Base-by-base conservation (phyloP, 2,329 filamentous ascomycete genomes). In the Neodidymelliopsis sp. region DNA sequence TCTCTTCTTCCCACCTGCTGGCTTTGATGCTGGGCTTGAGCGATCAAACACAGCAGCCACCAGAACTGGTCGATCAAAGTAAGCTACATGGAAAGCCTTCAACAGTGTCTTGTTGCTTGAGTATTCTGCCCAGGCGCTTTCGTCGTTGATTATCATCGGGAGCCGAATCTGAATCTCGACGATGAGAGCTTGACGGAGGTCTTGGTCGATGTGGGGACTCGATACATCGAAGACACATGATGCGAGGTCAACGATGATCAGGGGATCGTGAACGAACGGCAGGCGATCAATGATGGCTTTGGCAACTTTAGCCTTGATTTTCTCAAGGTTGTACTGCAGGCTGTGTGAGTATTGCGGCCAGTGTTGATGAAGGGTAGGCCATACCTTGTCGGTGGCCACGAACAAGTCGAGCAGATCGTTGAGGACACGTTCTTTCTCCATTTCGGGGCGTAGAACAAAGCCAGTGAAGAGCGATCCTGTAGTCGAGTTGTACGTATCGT, bases 361-460 rank as follows among this genome's bases (percentile, higher is more conserved):
- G n/a, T 11, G 2, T 9, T 19, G 0, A 13, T 13, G 9, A 10
- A 8, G 1, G 38, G 10, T 2, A 12, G 10, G 4, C 25, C 30
- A 10, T 38, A 59, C 63, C 49, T 66, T 66, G 33, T 66, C 63
- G 4, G 44, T 49, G 0, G 63, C 56, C 23, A 65, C 38, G 50
- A 64, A 65, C 3, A 65, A 23, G 2, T 33, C 31, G 0, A 64
- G 22, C 1, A 66, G 35, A 1, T 49, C 33, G 4, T n/a, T 42
- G 30, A 62, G 54, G 6, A 51, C 35, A 2, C 9, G 41, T 8
- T 54, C 54, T 13, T 64, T 62, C 30, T 65, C 53, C 0, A 53
- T 44, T 12, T 42, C 49, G 6, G 29, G 30, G 2, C 45, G 34
- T 1, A 61, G 48, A 0, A 54, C 56, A 9, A 66, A 66, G 6